Evolutionary conservation across 352 stramenopile genomes (phyloP).

Genomic region (Phytophthora colocasiae): DNA sequence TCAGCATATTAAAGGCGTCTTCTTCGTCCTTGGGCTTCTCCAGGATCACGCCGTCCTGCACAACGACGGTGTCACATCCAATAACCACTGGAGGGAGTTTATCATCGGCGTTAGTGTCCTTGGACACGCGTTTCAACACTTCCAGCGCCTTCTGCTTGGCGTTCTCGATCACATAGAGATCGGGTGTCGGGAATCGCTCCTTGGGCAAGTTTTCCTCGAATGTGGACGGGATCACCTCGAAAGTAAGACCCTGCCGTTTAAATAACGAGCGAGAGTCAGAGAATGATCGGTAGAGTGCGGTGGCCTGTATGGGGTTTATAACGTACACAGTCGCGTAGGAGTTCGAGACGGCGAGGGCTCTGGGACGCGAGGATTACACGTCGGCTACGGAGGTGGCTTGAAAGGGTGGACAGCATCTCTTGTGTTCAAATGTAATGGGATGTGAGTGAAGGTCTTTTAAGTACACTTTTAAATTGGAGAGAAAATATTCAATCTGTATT

Average conservation of each 20-base stretch:
- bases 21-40: slow-evolving; percentile 90
- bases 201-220: slow-evolving; percentile 89
- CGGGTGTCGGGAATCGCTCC: slow-evolving; percentile 65
- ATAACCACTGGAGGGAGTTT: slow-evolving; percentile 61
- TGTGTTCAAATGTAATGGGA: too few relatives aligned
- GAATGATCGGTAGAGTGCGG: neutral
- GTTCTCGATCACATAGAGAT: slow-evolving; percentile 83
- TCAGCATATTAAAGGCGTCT: slow-evolving; percentile 85
- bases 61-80: slow-evolving; percentile 91
- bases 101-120: slow-evolving; percentile 5
- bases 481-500: too few relatives aligned
- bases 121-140: slow-evolving; percentile 56
- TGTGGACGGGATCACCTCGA: slow-evolving; percentile 82
- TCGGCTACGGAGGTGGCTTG: slow-evolving; percentile 48
- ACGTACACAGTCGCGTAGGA: slow-evolving; percentile 77
- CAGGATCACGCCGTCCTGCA: slow-evolving; percentile 84
- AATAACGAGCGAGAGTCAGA: neutral
- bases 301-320: neutral
- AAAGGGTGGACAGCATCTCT: slow-evolving; percentile 58
- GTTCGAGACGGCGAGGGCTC: slow-evolving; percentile 77
- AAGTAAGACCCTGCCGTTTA: slow-evolving; percentile 57
- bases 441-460: too few relatives aligned
- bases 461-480: too few relatives aligned
- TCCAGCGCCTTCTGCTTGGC: slow-evolving; percentile 82
- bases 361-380: slow-evolving; percentile 83